Percentiles rank a stretch among this genome's conserved stretches.
Evolutionary conservation across 345 rosid genomes (phyloP).

Genomic region (Euphorbia tirucalli): DNA sequence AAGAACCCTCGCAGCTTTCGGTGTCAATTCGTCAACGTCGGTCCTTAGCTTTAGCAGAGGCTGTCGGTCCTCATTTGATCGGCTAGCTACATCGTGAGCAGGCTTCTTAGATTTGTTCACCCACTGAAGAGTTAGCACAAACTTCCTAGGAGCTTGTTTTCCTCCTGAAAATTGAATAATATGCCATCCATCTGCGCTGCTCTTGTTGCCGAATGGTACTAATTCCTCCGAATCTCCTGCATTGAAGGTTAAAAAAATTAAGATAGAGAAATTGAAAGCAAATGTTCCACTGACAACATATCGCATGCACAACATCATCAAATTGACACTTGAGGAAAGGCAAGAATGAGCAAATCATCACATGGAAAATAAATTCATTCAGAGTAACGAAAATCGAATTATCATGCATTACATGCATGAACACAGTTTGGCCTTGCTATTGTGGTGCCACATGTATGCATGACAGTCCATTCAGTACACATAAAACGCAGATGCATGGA

Average conservation of each 20-base stretch:
- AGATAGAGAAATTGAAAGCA: too few relatives aligned
- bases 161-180: slow-evolving; percentile 82
- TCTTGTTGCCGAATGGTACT: slow-evolving; percentile 51
- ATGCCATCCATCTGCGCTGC: slow-evolving; percentile 69
- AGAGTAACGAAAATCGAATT: too few relatives aligned
- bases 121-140: slow-evolving; percentile 56
- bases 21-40: slow-evolving; percentile 56
- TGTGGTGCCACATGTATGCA: too few relatives aligned
- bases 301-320: too few relatives aligned
- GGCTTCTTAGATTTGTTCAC: slow-evolving; percentile 26
- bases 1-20: slow-evolving; percentile 50
- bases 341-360: too few relatives aligned
- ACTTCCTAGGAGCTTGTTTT: slow-evolving; percentile 53
- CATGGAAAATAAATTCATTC: too few relatives aligned
- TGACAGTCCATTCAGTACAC: too few relatives aligned
- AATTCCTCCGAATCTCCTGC: slow-evolving; percentile 53
- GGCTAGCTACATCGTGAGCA: slow-evolving; percentile 2
- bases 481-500: too few relatives aligned
- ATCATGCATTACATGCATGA: too few relatives aligned
- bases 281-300: too few relatives aligned
- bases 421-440: too few relatives aligned
- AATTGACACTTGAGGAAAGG: too few relatives aligned
- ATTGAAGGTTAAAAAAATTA: slow-evolving; percentile 4
- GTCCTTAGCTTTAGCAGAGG: slow-evolving; percentile 83
- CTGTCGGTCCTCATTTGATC: slow-evolving; percentile 20